Evolutionary conservation across 768 basidiomycete genomes (phyloP).

Genomic region (Amyloporia xantha): DNA sequence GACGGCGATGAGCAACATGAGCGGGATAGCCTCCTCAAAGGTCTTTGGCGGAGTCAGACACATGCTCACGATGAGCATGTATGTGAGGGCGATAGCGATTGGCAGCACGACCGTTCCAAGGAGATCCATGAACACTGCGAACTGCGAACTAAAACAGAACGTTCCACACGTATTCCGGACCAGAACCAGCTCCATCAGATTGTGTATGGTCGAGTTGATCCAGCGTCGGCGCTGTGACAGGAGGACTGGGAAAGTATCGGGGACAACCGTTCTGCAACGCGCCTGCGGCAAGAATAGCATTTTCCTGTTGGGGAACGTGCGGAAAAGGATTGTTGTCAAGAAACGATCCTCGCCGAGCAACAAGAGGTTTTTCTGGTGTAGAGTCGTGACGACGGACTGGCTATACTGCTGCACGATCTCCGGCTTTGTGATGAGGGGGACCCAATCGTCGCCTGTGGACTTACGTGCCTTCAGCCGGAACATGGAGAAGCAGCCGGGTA

Average conservation of each 20-base stretch:
- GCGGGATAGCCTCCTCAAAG: conserved; percentile 91
- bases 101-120: conserved; percentile 89
- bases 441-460: conserved; percentile 87
- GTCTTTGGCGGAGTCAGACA: conserved; percentile 71
- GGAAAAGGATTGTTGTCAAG: conserved; percentile 90
- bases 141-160: conserved; percentile 99
- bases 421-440: conserved; percentile 93
- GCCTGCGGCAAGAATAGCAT: conserved; percentile 99
- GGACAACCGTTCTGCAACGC: conserved; percentile 89
- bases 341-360: conserved; percentile 98
- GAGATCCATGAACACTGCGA: conserved; percentile 97
- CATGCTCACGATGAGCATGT: conserved; percentile 78
- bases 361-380: conserved; percentile 97
- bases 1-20: conserved; percentile 83
- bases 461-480: conserved; percentile 94
- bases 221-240: conserved; percentile 96
- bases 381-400: conserved; percentile 85
- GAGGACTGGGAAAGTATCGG: conserved; percentile 88
- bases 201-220: conserved; percentile 99
- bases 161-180: conserved; percentile 97
- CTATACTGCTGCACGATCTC: conserved; percentile 98
- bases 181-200: conserved; percentile 96
- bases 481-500: conserved; percentile 99
- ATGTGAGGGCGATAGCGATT: conserved; percentile 88
- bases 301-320: conserved; percentile 97